Conservation (phyloP, 2,329 filamentous ascomycete genomes). For the Ophiostoma triangulosporum region DNA sequence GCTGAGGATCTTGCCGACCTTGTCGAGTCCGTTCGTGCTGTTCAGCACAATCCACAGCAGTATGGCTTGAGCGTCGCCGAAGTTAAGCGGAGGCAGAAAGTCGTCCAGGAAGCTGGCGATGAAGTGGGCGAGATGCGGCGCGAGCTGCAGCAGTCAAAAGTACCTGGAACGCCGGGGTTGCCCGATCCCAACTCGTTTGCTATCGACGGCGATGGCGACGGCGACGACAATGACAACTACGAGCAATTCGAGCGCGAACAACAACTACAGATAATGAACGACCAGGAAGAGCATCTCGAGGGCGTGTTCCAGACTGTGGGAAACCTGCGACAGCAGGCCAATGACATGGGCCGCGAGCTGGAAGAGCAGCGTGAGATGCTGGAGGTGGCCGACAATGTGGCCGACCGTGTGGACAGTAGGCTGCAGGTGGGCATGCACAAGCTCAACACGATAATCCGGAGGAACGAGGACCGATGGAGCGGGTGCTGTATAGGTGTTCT, state of each 20-base stretch:
- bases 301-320: constrained; percentile 88
- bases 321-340: constrained; percentile 76
- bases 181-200: constrained; percentile 44
- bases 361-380: constrained; percentile 90
- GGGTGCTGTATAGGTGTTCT: constrained; percentile 84
- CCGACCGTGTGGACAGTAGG: constrained; percentile 76
- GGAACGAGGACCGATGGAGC: constrained; percentile 79
- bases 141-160: constrained; percentile 45
- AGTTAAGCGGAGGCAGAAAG: constrained; percentile 61
- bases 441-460: constrained; percentile 68
- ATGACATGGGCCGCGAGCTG: constrained; percentile 90
- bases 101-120: constrained; percentile 78
- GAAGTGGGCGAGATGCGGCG: constrained; percentile 84
- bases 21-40: constrained; percentile 69
- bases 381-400: constrained; percentile 68
- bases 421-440: constrained; percentile 77
- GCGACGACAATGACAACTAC: constrained; percentile 38
- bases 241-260: constrained; percentile 83
- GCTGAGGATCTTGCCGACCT: constrained; percentile 82
- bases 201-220: constrained; percentile 30
- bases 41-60: constrained; percentile 74
- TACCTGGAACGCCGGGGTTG: constrained; percentile 21
- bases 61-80: constrained; percentile 79
- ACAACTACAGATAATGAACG: constrained; percentile 81
- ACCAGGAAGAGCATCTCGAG: constrained; percentile 88